Conservation (phyloP, 2,329 filamentous ascomycete species). For the Cladosporium sp. region DNA sequence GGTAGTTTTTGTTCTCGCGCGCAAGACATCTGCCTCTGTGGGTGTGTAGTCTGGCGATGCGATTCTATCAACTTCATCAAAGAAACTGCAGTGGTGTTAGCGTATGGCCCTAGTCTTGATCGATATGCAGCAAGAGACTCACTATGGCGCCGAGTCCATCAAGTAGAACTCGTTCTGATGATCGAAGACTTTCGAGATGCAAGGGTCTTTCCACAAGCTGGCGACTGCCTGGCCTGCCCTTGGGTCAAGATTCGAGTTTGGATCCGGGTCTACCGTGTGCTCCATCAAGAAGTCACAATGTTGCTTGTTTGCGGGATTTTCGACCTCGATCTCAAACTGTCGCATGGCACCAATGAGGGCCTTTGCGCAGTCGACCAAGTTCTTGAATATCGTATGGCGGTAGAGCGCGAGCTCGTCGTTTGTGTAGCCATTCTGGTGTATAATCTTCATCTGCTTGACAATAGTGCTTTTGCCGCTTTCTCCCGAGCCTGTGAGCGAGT, state of each 20-base stretch:
- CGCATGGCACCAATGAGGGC: slow-evolving; percentile 86
- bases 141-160: slow-evolving; percentile 99
- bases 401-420: slow-evolving; percentile 92
- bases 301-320: slow-evolving; percentile 65
- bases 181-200: slow-evolving; percentile 77
- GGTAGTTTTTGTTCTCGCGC: slow-evolving; percentile 95
- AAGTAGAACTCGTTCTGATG: slow-evolving; percentile 97
- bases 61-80: slow-evolving; percentile 86
- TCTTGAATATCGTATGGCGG: slow-evolving; percentile 96
- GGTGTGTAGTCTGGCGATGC: slow-evolving; percentile 81
- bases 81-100: slow-evolving; percentile 63
- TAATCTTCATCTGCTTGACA: slow-evolving; percentile 99
- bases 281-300: slow-evolving; percentile 77
- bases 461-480: slow-evolving; percentile 99
- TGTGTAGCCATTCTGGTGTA: slow-evolving; percentile 96
- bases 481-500: slow-evolving; percentile 67
- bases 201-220: slow-evolving; percentile 85
- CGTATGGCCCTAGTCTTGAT: slow-evolving; percentile 13
- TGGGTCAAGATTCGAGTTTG: slow-evolving; percentile 75
- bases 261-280: slow-evolving; percentile 86
- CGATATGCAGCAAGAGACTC: slow-evolving; percentile 35
- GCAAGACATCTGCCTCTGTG: slow-evolving; percentile 88
- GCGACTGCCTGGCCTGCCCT: slow-evolving; percentile 79
- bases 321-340: slow-evolving; percentile 81
- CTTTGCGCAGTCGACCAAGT: slow-evolving; percentile 93